phyloP scores from a whole-genome alignment of 2,329 filamentous ascomycete species.

The Xylaria polymorpha region DNA sequence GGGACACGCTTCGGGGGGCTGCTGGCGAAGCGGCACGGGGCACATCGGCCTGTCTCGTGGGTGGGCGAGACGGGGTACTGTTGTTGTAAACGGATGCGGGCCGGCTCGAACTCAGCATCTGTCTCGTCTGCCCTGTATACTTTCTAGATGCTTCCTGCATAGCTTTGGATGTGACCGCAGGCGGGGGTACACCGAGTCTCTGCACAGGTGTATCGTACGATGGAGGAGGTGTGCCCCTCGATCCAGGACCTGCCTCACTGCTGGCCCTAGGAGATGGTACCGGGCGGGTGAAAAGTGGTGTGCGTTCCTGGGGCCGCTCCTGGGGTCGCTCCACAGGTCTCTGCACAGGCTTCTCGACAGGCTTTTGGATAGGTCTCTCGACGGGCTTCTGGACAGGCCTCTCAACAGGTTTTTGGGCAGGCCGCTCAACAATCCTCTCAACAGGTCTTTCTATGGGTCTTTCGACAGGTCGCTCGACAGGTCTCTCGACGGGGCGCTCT shows the following conservation, averaged over 20 bases:
- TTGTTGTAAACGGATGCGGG: conserved; percentile 54
- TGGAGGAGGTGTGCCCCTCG: conserved; percentile 83
- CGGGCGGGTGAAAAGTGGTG: conserved; percentile 57
- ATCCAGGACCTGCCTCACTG: conserved; percentile 63
- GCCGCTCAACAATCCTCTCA: conserved; percentile 10
- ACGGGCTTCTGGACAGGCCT: background rate
- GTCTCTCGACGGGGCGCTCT: conserved; percentile 5
- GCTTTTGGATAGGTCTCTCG: conserved; percentile 3
- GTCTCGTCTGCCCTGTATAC: conserved; percentile 84
- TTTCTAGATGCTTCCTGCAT: conserved; percentile 97
- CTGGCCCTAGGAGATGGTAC: conserved; percentile 54
- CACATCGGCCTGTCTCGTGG: conserved; percentile 69
- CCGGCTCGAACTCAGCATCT: conserved; percentile 70
- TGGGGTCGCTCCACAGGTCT: conserved; percentile 12
- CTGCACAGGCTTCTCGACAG: background rate
- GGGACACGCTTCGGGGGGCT: conserved; percentile 71
- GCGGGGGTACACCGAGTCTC: conserved; percentile 86
- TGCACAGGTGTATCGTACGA: conserved; percentile 84
- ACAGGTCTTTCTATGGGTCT: background rate
- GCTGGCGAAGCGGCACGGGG: conserved; percentile 75
- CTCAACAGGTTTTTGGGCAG: conserved; percentile 4
- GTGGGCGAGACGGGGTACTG: conserved; percentile 63
- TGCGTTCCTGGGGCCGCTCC: conserved; percentile 49
- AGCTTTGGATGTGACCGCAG: conserved; percentile 89
- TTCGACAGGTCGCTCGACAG: conserved; percentile 1